phyloP scores from a whole-genome alignment of 495 filamentous ascomycete genomes.

The Hypomontagnella submonticulosa region DNA sequence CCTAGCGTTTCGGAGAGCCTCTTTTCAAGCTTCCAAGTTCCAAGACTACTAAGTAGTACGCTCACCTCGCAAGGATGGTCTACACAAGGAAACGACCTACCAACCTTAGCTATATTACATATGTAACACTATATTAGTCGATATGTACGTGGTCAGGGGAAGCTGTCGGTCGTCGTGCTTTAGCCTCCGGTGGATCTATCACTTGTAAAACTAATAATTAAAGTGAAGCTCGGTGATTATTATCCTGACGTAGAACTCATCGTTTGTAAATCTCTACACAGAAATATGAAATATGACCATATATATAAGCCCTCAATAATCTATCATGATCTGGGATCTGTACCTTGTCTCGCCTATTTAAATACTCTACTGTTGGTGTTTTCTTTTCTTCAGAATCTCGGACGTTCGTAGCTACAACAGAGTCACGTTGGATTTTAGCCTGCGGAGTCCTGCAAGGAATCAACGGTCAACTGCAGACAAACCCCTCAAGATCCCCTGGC shows the following conservation, averaged over 20 bases:
- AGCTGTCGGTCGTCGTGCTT: constrained; percentile 12
- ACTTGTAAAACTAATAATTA: constrained; percentile 2
- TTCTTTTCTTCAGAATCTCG: constrained; percentile 8
- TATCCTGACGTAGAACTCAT: background rate
- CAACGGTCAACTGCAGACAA: constrained; percentile 20
- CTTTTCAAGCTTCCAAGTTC: constrained; percentile 16
- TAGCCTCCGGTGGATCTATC: background rate
- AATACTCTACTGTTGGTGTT: too few relatives aligned
- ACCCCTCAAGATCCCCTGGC: constrained; percentile 22
- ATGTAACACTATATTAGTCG: background rate
- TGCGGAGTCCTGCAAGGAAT: constrained; percentile 45
- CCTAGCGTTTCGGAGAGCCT: constrained; percentile 28
- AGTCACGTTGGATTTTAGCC: constrained; percentile 20
- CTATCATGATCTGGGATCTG: too few relatives aligned
- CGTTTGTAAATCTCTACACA: background rate
- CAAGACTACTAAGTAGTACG: constrained; percentile 19
- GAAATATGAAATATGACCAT: constrained; percentile 20
- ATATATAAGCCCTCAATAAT: constrained; percentile 8
- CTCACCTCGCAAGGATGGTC: constrained; percentile 12
- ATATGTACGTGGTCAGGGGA: constrained; percentile 24
- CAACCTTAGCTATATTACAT: constrained; percentile 10
- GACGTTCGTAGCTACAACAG: constrained; percentile 1
- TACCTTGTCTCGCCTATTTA: too few relatives aligned
- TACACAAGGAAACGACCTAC: constrained; percentile 20
- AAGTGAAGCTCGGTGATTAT: constrained; percentile 5